phyloP scores from a whole-genome alignment of 345 rosid species.

The Erucastrum elatum region DNA sequence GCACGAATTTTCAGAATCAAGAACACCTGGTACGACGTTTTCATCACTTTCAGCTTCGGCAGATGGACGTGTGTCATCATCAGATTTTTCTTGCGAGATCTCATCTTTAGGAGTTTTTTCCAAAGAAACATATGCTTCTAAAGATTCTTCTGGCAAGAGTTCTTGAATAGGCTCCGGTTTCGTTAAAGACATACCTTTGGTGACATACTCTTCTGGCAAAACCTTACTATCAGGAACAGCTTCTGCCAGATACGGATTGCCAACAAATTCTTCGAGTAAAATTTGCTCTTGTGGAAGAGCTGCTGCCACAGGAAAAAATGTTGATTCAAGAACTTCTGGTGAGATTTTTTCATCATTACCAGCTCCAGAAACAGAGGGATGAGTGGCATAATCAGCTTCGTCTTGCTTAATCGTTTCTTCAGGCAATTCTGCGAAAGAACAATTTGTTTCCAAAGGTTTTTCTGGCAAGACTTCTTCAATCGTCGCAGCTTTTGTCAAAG shows the following conservation, averaged over 20 bases:
- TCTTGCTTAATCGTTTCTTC: not conserved
- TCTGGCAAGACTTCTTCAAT: not conserved
- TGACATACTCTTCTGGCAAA: not conserved
- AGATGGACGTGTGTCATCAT: conserved; percentile 17
- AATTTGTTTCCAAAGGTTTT: not conserved
- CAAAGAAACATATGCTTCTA: conserved; percentile 11
- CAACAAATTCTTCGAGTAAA: not conserved
- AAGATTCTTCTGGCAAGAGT: conserved; percentile 18
- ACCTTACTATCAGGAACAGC: not conserved
- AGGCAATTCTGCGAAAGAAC: not conserved
- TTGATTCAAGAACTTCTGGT: not conserved
- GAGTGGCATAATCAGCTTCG: not conserved
- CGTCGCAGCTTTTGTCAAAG: not conserved
- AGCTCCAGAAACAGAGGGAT: not conserved
- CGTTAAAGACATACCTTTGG: not conserved
- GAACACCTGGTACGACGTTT: conserved; percentile 10
- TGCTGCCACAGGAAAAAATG: not conserved
- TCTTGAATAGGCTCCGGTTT: conserved; percentile 3
- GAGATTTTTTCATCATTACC: not conserved
- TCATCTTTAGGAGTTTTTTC: not conserved
- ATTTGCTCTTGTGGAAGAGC: not conserved
- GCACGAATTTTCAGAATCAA: not conserved
- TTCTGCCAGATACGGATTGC: not conserved
- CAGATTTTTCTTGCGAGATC: conserved; percentile 6
- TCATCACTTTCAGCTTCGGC: conserved; percentile 13